Evolutionary conservation across 805 yeast species (phyloP), one percentile per base, ranked within the genome.

Genomic region (Metschnikowia baotianmanensis): DNA sequence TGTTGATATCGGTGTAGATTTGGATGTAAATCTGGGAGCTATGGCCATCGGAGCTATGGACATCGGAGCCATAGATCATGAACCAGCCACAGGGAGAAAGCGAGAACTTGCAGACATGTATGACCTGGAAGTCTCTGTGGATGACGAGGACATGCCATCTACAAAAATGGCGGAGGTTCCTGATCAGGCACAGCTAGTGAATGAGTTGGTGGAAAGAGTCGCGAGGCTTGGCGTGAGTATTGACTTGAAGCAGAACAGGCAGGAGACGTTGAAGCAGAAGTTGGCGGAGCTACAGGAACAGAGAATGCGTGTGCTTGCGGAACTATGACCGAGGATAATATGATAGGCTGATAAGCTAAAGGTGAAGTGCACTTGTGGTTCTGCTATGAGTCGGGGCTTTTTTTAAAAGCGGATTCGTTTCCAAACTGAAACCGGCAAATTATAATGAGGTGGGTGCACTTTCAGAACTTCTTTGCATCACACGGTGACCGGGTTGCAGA

Each of bases 81-180:
- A n/a, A n/a, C n/a, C n/a, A n/a, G n/a, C n/a, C n/a, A n/a, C n/a
- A n/a, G n/a, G n/a, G n/a, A n/a, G n/a, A n/a, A n/a, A n/a, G n/a
- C n/a, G n/a, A n/a, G n/a, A n/a, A n/a, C n/a, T n/a, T n/a, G n/a
- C n/a, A n/a, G 40, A 42, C 6, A 40, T 47, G 42, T 47, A 47
- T 23, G 53, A 49, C 23, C 41, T 42, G 31, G 51, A 50, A 22
- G 36, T 47, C 13, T 48, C 47, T 11, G 28, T 46, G 4, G 43
- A 38, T 12, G 43, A 28, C 5, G 45, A 28, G 3, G 37, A 21
- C 0, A n/a, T 9, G 8, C 16, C 12, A 2, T 8, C 18, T 2
- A 16, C 15, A 5, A 35, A 26, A 20, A 13, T 16, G 8, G 18
- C 11, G 13, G 34, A 39, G 1, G 12, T 29, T 10, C 34, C 27